phyloP scores from a whole-genome alignment of 192 early-diverging fungal species.

The Coemansia reversa region DNA sequence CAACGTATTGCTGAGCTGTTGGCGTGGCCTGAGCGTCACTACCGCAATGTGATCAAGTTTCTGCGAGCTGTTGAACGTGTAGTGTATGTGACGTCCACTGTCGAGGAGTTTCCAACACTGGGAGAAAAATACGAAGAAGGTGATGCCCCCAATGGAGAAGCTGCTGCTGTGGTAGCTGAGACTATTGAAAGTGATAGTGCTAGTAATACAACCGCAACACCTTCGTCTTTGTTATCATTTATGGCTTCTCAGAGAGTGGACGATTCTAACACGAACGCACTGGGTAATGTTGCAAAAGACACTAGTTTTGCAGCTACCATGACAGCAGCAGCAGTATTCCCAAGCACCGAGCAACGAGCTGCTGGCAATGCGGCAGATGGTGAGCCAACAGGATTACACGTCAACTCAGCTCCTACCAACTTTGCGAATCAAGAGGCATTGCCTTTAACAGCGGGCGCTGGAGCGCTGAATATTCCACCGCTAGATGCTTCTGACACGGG shows the following conservation, averaged over 20 bases:
- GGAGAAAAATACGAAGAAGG: not conserved
- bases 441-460: not conserved
- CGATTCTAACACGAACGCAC: no score
- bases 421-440: not conserved
- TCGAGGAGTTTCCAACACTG: slow-evolving; percentile 46
- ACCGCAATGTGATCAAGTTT: slow-evolving; percentile 44
- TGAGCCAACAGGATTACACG: not conserved
- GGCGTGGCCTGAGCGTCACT: slow-evolving; percentile 44
- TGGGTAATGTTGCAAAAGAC: no score
- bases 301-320: not conserved
- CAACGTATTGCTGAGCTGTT: slow-evolving; percentile 51
- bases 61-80: slow-evolving; percentile 45
- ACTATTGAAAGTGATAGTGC: slow-evolving; percentile 16
- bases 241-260: slow-evolving; percentile 17
- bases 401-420: not conserved
- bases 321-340: not conserved
- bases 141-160: not conserved
- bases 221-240: slow-evolving; percentile 29
- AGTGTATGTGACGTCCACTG: slow-evolving; percentile 50
- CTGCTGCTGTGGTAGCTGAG: not conserved
- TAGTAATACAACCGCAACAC: slow-evolving; percentile 1
- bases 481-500: slow-evolving; percentile 52
- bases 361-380: not conserved
- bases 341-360: no score
- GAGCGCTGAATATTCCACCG: slow-evolving; percentile 15